Percentiles rank a stretch among this genome's conserved stretches.
Evolutionary conservation across 2,329 filamentous ascomycete genomes (phyloP).

Genomic region (Fulvia fulva): DNA sequence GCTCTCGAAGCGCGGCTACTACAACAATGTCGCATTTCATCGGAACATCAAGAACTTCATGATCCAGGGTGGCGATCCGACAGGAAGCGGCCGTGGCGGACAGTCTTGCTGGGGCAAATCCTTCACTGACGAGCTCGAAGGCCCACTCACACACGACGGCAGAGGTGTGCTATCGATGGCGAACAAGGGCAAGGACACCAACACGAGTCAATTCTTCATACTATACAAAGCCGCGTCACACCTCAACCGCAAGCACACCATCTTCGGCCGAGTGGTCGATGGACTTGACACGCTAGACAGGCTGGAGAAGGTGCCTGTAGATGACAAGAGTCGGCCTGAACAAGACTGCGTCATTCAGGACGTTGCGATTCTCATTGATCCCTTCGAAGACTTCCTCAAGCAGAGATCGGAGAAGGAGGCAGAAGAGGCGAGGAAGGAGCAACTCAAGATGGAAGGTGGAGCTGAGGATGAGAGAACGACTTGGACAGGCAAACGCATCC

Average conservation of each 20-base stretch:
- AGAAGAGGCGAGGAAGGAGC: constrained; percentile 60
- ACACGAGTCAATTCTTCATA: constrained; percentile 93
- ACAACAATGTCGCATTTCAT: constrained; percentile 79
- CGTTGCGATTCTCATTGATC: constrained; percentile 83
- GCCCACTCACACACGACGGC: constrained; percentile 75
- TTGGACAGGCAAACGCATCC: constrained; percentile 91
- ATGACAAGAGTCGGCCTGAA: constrained; percentile 69
- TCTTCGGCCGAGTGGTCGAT: constrained; percentile 82
- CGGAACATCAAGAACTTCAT: constrained; percentile 95
- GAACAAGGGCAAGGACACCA: constrained; percentile 98
- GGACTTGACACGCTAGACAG: constrained; percentile 63
- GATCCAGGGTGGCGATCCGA: constrained; percentile 95
- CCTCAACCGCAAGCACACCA: constrained; percentile 93
- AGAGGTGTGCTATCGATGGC: constrained; percentile 88
- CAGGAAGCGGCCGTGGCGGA: constrained; percentile 87
- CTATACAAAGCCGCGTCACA: constrained; percentile 81
- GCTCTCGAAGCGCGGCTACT: constrained; percentile 84
- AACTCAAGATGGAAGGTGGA: constrained; percentile 61
- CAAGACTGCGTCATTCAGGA: constrained; percentile 78
- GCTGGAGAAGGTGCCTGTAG: constrained; percentile 73
- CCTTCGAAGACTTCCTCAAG: constrained; percentile 88
- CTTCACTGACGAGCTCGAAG: constrained; percentile 90
- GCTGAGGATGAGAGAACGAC: constrained; percentile 86
- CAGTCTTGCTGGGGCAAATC: constrained; percentile 89
- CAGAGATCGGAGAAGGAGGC: constrained; percentile 54